These are phyloP conservation scores for Mycena sanguinolenta DNA, from an alignment of 768 basidiomycete species.

Conservation along the genomic window DNA sequence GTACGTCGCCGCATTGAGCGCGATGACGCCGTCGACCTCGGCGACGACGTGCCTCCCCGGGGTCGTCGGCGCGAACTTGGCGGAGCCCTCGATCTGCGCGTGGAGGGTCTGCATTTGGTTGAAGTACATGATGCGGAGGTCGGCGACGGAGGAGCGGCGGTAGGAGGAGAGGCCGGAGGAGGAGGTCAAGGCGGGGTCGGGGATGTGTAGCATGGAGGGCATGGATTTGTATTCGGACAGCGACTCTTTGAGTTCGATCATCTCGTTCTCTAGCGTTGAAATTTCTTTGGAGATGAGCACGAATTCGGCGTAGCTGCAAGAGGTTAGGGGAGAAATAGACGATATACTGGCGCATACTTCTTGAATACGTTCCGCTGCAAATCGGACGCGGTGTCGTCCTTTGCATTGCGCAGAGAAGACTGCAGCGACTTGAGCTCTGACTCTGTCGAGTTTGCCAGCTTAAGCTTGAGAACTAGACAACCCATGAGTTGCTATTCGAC, in stretches of 20 bases:
- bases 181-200: constrained; percentile 79
- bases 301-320: constrained; percentile 92
- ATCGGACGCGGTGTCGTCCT: constrained; percentile 81
- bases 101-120: constrained; percentile 95
- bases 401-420: constrained; percentile 78
- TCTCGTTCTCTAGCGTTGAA: constrained; percentile 94
- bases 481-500: constrained; percentile 7
- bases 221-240: constrained; percentile 96
- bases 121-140: constrained; percentile 93
- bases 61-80: constrained; percentile 93
- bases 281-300: constrained; percentile 98
- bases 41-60: constrained; percentile 92
- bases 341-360: constrained; percentile 67
- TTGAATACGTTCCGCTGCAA: constrained; percentile 95
- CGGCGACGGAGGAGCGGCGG: constrained; percentile 92
- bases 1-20: constrained; percentile 95
- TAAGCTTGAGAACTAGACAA: constrained; percentile 78
- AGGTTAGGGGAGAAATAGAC: constrained; percentile 15
- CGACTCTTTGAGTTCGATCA: constrained; percentile 95
- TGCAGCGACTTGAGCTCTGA: constrained; percentile 83
- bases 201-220: constrained; percentile 92
- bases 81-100: constrained; percentile 91
- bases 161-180: constrained; percentile 57
- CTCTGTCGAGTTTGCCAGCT: constrained; percentile 91
- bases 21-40: constrained; percentile 86